Conservation (phyloP, 441 rosid genomes). For the Omphalea diandra region DNA sequence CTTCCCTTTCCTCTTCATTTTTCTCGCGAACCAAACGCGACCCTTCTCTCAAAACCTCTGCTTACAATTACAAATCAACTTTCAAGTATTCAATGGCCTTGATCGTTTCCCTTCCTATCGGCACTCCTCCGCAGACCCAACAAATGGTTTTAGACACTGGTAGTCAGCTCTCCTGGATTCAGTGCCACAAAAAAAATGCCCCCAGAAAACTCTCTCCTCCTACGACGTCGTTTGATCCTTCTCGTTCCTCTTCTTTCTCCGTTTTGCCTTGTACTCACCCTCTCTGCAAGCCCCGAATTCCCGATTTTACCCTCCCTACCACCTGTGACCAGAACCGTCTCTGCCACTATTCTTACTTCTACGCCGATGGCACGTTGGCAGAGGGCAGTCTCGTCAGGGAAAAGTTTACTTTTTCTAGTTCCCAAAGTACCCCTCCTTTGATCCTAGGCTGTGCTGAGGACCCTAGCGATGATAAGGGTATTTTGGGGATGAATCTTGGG, state of each 20-base stretch:
- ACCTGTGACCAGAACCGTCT: constrained; percentile 70
- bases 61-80: constrained; percentile 36
- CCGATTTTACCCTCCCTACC: constrained; percentile 82
- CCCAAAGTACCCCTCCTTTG: constrained; percentile 66
- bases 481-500: constrained; percentile 88
- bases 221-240: constrained; percentile 63
- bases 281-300: constrained; percentile 66
- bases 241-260: constrained; percentile 75
- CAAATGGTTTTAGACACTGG: constrained; percentile 77
- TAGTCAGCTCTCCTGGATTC: constrained; percentile 76
- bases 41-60: constrained; percentile 1
- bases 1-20: constrained; percentile 30
- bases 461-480: constrained; percentile 59
- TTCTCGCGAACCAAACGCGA: constrained; percentile 19
- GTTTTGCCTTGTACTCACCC: constrained; percentile 73
- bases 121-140: constrained; percentile 76
- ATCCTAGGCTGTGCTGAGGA: constrained; percentile 67
- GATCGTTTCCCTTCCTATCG: constrained; percentile 59
- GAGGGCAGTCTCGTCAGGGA: constrained; percentile 86
- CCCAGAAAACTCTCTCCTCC: constrained; percentile 35
- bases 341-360: constrained; percentile 90
- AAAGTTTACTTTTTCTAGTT: constrained; percentile 49
- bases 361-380: constrained; percentile 86
- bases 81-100: constrained; percentile 68
- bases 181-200: constrained; percentile 47